A percentile compares a stretch with the other conserved stretches of the same genome.
These are phyloP conservation scores for Trichosporon sp. DNA, from an alignment of 1,284 basidiomycete species.

Conservation along the genomic window DNA sequence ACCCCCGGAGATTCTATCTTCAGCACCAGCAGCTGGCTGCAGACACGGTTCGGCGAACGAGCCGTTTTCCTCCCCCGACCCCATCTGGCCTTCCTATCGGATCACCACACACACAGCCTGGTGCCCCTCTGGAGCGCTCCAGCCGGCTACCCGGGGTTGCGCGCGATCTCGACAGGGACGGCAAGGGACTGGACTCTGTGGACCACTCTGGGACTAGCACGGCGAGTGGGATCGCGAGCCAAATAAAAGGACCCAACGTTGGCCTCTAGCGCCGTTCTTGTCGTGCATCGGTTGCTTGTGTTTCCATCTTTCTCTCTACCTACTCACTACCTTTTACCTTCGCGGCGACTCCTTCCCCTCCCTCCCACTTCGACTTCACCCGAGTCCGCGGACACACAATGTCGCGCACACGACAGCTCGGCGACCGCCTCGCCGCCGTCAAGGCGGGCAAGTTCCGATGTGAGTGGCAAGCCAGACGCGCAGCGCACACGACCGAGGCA, in stretches of 20 bases:
- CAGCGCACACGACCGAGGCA: not conserved
- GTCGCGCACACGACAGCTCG: not conserved
- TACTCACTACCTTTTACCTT: not conserved
- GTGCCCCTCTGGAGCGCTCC: not conserved
- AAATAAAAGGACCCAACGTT: not conserved
- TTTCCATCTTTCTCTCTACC: not conserved
- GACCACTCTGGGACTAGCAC: not conserved
- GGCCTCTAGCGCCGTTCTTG: not conserved
- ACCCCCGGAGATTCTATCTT: not conserved
- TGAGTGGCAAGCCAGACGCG: not conserved
- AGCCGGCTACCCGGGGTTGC: not conserved
- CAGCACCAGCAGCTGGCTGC: not conserved
- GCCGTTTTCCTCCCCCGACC: not conserved
- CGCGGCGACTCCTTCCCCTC: not conserved
- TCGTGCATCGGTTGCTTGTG: not conserved
- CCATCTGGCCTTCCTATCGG: not conserved
- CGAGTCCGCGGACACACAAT: not conserved
- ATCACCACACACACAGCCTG: not conserved
- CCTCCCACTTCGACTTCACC: not conserved
- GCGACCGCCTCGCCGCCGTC: not conserved
- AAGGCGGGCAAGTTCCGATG: constrained; percentile 1
- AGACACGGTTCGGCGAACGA: not conserved
- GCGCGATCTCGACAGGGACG: not conserved
- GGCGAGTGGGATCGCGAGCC: not conserved
- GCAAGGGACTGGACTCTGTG: not conserved